Conservation (phyloP, 805 yeast genomes). For the Maudiozyma turicensis region DNA sequence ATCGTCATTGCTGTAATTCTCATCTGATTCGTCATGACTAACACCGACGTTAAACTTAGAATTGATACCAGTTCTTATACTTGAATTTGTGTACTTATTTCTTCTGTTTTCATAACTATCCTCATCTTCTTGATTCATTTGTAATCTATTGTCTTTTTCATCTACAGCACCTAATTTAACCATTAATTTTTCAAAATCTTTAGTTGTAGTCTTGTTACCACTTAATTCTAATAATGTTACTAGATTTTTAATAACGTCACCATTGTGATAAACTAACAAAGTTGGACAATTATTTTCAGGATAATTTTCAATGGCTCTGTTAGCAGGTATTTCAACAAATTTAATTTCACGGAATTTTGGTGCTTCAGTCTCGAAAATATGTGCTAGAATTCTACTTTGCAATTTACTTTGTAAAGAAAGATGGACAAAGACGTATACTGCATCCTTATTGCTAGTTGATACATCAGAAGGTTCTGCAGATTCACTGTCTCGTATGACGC, state of each 20-base stretch:
- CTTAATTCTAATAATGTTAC: constrained; percentile 76
- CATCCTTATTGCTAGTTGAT: constrained; percentile 12
- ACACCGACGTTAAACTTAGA: constrained; percentile 28
- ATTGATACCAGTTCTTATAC: constrained; percentile 36
- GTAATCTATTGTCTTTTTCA: constrained; percentile 56
- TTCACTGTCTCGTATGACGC: too few relatives aligned
- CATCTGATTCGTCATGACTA: constrained; percentile 33
- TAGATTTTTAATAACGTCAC: constrained; percentile 68
- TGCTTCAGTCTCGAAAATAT: constrained; percentile 51
- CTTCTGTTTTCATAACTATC: constrained; percentile 47
- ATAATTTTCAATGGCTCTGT: constrained; percentile 84
- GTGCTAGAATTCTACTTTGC: constrained; percentile 64
- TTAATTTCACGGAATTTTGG: constrained; percentile 68
- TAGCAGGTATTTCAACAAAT: constrained; percentile 85
- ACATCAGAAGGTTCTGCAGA: too few relatives aligned
- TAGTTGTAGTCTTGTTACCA: constrained; percentile 62
- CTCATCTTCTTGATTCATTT: constrained; percentile 49
- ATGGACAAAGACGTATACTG: constrained; percentile 64
- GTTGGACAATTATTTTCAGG: constrained; percentile 92
- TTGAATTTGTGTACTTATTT: constrained; percentile 37
- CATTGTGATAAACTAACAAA: constrained; percentile 66
- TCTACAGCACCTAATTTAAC: constrained; percentile 59
- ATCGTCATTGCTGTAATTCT: constrained; percentile 33
- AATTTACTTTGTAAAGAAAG: constrained; percentile 56
- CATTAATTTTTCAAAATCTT: constrained; percentile 66